Evolutionary conservation across 495 filamentous ascomycete species (phyloP), one percentile per base, ranked within the genome.

Genomic region (Xylaria palmicola): DNA sequence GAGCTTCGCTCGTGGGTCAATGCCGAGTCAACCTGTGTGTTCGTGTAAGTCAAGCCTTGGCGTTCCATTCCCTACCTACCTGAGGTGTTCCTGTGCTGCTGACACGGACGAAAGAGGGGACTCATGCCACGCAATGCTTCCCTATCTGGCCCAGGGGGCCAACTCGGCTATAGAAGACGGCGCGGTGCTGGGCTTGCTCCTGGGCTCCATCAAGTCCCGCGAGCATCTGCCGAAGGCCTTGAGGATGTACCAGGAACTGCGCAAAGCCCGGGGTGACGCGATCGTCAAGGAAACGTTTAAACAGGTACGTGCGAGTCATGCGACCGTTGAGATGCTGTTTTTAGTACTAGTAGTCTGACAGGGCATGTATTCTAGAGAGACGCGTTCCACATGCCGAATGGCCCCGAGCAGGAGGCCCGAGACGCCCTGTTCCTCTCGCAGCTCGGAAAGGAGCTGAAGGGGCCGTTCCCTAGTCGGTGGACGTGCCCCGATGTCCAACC

Each of bases 401-500:
- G 82, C 7, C 68, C 72, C 22, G 72, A 75, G 55, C 83, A 85
- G 59, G 64, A 74, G 59, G 73, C 73, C 22, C 73, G 85, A 55
- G 83, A 75, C 60, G 57, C 70, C 22, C 40, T 78, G 6, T 76
- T 86, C 65, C 58, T 74, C 29, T 74, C 73, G 0, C 77, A 81
- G 55, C 59, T 79, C n/a, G 78, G 73, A 3, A 75, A 74, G 36
- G 75, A 80, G 55, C 39, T 79, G n/a, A 70, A 73, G 52, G 77
- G 71, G 1, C 75, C 77, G 0, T 88, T 86, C 62, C 85, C 84
- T 0, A 84, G 79, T 60, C 74, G 84, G 47, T 88, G 85, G 84
- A 84, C 79, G 36, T 86, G 85, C 64, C 83, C 81, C 1, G 79
- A 79, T 44, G 80, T 86, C 3, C 83, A 86, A 68, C 77, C 75